Conservation (phyloP, 129 eudicot genomes). For the Sambucus nigra region DNA sequence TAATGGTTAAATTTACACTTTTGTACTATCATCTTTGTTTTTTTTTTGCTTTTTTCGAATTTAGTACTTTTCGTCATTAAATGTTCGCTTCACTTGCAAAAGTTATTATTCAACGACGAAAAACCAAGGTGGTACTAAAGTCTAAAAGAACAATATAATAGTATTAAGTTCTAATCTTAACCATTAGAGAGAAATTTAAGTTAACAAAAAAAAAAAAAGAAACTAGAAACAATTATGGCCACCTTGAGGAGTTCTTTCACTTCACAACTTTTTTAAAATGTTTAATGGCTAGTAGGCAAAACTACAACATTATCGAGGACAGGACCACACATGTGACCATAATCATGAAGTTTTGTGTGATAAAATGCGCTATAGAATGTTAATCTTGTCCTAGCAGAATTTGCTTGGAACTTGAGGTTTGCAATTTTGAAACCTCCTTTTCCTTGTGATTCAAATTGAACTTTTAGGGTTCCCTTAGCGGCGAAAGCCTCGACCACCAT, state of each 20-base stretch:
- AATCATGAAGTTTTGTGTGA: slow-evolving; percentile 37
- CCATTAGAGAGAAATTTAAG: too few relatives aligned
- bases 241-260: neutral
- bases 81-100: too few relatives aligned
- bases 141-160: too few relatives aligned
- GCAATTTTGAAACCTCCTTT: slow-evolving; percentile 29
- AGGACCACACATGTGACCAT: slow-evolving; percentile 52
- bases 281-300: slow-evolving; percentile 2
- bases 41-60: too few relatives aligned
- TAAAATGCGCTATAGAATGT: slow-evolving; percentile 53
- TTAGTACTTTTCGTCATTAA: too few relatives aligned
- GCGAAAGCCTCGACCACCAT: slow-evolving; percentile 81
- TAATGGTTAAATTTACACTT: too few relatives aligned
- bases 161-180: too few relatives aligned
- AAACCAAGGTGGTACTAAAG: too few relatives aligned
- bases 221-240: neutral
- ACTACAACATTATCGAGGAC: slow-evolving; percentile 48
- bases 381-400: slow-evolving; percentile 34
- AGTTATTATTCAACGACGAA: too few relatives aligned
- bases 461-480: slow-evolving; percentile 38
- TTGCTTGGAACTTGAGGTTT: slow-evolving; percentile 36
- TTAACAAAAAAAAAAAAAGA: too few relatives aligned
- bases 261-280: neutral
- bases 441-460: slow-evolving; percentile 27
- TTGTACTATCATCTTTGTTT: too few relatives aligned